Percentiles rank a stretch among this genome's conserved stretches.
Evolutionary conservation across 352 stramenopile genomes (phyloP).

Genomic region (Pythium dissotocum): DNA sequence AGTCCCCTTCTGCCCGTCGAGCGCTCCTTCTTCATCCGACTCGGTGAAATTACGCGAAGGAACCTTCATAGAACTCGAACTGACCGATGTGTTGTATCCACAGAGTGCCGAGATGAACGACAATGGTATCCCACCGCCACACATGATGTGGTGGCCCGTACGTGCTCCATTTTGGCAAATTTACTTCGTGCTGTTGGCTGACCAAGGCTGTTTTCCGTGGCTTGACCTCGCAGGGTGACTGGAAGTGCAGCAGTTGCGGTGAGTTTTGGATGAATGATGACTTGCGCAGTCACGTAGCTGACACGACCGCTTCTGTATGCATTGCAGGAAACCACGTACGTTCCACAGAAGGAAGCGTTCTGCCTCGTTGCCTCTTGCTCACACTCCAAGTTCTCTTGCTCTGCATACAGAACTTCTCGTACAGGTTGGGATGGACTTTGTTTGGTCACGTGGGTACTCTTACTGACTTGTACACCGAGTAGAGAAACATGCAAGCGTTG

Average conservation of each 20-base stretch:
- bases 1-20: not conserved
- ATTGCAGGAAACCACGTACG: conserved; percentile 27
- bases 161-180: conserved; percentile 13
- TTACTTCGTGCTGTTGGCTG: not conserved
- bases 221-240: conserved; percentile 70
- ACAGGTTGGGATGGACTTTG: conserved; percentile 31
- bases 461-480: not conserved
- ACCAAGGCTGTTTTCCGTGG: too few species aligned
- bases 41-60: not conserved
- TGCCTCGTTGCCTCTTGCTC: not conserved
- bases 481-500: conserved; percentile 70
- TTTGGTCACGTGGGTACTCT: not conserved
- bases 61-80: not conserved
- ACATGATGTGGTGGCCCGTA: conserved; percentile 85
- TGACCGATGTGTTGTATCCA: not conserved
- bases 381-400: not conserved
- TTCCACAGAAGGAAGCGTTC: not conserved
- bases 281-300: too few species aligned
- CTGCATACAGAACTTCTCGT: conserved; percentile 65
- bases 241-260: conserved; percentile 80
- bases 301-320: too few species aligned
- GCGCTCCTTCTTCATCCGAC: not conserved
- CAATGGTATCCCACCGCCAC: conserved; percentile 25
- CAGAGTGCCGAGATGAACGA: not conserved
- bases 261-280: too few species aligned